Conservation (phyloP, 352 stramenopile species). For the Phytophthora agathidicida region DNA sequence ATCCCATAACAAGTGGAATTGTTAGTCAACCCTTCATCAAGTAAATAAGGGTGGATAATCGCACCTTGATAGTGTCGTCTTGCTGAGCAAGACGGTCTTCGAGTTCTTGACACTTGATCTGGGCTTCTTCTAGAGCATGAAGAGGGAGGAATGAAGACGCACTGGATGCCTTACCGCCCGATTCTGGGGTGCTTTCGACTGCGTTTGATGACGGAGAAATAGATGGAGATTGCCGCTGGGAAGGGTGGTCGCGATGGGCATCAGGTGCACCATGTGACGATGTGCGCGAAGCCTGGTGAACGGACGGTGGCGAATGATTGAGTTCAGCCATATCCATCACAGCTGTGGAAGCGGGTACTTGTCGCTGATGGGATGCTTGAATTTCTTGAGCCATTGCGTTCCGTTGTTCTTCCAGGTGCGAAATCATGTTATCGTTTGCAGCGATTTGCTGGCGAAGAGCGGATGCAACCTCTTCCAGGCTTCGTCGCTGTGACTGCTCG, state of each 20-base stretch:
- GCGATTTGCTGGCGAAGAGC: slow-evolving; percentile 71
- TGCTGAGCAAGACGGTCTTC: slow-evolving; percentile 76
- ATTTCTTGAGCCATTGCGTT: slow-evolving; percentile 81
- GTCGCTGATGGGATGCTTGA: slow-evolving; percentile 59
- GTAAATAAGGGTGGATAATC: background rate
- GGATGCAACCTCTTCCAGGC: slow-evolving; percentile 69
- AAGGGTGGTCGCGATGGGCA: slow-evolving; percentile 12
- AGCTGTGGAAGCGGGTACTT: slow-evolving; percentile 35
- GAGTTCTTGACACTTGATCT: slow-evolving; percentile 78
- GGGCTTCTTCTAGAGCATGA: slow-evolving; percentile 66
- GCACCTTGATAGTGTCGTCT: slow-evolving; percentile 85
- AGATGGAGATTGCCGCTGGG: slow-evolving; percentile 17
- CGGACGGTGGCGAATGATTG: slow-evolving; percentile 40
- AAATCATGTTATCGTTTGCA: slow-evolving; percentile 61
- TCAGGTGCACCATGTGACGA: slow-evolving; percentile 2
- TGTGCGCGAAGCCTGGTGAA: slow-evolving; percentile 7
- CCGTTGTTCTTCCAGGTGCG: slow-evolving; percentile 73
- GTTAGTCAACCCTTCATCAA: background rate
- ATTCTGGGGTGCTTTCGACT: slow-evolving; percentile 33
- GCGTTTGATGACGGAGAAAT: slow-evolving; percentile 31
- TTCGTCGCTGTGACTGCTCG: slow-evolving; percentile 60
- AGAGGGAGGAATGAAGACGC: slow-evolving; percentile 67
- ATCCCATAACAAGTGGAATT: slow-evolving; percentile 3
- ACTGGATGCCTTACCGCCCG: slow-evolving; percentile 33
- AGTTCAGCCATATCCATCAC: slow-evolving; percentile 76